phyloP scores from a whole-genome alignment of 331 rosid genomes.

The Quercus lobata region DNA sequence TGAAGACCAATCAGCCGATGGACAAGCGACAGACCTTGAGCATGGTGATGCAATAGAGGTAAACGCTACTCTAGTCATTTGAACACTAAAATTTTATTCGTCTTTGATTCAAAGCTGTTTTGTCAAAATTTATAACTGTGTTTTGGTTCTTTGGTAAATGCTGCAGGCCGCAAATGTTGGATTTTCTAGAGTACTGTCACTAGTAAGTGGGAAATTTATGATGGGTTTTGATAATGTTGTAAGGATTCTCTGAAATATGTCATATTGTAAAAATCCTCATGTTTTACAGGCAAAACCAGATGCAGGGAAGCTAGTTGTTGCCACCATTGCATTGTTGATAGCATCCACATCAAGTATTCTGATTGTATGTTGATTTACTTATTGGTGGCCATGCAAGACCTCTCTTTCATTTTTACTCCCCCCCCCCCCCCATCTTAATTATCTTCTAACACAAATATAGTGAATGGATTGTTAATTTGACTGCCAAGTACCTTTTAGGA shows the following conservation, averaged over 20 bases:
- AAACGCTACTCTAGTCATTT: background rate
- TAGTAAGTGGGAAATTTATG: background rate
- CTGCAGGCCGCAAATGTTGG: constrained; percentile 8
- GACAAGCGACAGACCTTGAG: background rate
- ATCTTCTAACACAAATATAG: background rate
- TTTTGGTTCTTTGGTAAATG: background rate
- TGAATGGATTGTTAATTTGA: background rate
- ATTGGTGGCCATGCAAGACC: background rate
- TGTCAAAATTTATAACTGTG: background rate
- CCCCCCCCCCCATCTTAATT: background rate
- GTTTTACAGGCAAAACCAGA: constrained; percentile 4
- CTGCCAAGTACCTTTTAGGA: background rate
- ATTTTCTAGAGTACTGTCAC: background rate
- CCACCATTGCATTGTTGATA: background rate
- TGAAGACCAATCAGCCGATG: background rate
- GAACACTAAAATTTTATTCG: background rate
- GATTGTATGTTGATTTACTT: background rate
- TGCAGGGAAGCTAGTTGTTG: constrained; percentile 3
- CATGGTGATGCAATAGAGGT: constrained; percentile 2
- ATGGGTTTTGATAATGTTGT: background rate
- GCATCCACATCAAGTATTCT: constrained; percentile 8
- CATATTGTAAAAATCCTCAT: background rate
- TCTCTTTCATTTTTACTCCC: background rate
- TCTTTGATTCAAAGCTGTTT: background rate
- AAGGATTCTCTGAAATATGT: background rate